Percentiles rank a stretch among this genome's conserved stretches.
Evolutionary conservation across 2,329 filamentous ascomycete species (phyloP).

Genomic region (Aspergillus pseudotamarii): DNA sequence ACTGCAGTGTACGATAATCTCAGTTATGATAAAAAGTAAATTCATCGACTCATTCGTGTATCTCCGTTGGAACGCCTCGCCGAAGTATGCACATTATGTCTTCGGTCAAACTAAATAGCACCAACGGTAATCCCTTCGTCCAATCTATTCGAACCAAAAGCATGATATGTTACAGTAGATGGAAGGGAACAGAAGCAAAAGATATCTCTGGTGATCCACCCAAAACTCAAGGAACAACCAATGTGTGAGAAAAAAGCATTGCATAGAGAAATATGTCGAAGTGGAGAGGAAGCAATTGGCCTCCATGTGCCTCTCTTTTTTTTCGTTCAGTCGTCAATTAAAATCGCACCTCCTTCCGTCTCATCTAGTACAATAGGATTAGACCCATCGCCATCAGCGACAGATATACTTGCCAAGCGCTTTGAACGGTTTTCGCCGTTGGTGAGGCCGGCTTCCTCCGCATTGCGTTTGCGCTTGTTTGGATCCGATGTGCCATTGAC

Average conservation of each 20-base stretch:
- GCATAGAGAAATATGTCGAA: background rate
- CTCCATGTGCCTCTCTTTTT: background rate
- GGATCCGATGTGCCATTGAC: conserved; percentile 26
- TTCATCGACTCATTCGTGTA: background rate
- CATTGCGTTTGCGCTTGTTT: conserved; percentile 50
- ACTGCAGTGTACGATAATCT: background rate
- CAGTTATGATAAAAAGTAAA: conserved; percentile 1
- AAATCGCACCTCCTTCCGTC: conserved; percentile 61
- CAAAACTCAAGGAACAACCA: background rate
- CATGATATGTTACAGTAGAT: conserved; percentile 22
- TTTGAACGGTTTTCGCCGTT: conserved; percentile 47
- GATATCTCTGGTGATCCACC: background rate
- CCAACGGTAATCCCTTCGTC: background rate
- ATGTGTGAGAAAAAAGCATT: background rate
- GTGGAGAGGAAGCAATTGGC: background rate
- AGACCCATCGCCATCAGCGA: conserved; percentile 45
- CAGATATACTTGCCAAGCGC: conserved; percentile 36
- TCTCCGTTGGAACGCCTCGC: background rate
- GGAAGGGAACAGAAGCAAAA: conserved; percentile 11
- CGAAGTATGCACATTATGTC: background rate
- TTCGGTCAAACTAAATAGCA: background rate
- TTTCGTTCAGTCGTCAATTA: conserved; percentile 55
- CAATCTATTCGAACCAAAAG: conserved; percentile 13
- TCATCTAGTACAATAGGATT: conserved; percentile 52
- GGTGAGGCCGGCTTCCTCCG: conserved; percentile 42